phyloP scores from a whole-genome alignment of 345 rosid genomes.

The Camelina sativa region DNA sequence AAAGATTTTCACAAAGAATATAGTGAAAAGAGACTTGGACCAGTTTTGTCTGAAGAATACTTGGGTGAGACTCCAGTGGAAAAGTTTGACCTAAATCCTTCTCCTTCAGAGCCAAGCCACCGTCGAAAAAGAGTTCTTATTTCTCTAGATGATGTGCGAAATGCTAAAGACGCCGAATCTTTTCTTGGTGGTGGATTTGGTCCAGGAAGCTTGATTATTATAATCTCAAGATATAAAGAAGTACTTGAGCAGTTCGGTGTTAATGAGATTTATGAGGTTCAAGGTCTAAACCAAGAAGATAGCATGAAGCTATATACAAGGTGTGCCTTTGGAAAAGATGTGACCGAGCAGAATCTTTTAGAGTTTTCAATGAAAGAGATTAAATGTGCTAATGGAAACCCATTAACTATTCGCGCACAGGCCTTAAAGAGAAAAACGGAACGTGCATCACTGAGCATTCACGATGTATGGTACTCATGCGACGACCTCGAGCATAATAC shows the following conservation, averaged over 20 bases:
- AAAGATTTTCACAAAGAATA: not conserved
- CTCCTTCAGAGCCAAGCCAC: not conserved
- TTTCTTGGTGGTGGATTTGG: not conserved
- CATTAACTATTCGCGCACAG: not conserved
- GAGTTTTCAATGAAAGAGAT: not conserved
- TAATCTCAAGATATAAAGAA: not conserved
- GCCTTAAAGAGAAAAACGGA: not conserved
- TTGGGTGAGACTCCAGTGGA: not conserved
- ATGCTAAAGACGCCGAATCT: not conserved
- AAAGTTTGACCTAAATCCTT: not conserved
- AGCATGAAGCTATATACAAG: not conserved
- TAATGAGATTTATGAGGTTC: not conserved
- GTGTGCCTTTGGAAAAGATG: slow-evolving; percentile 1
- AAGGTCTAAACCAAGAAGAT: slow-evolving; percentile 2
- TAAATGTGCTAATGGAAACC: not conserved
- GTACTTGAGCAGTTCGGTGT: not conserved
- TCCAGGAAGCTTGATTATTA: slow-evolving; percentile 3
- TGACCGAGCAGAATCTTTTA: not conserved
- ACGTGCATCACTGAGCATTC: not conserved
- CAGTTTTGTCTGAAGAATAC: not conserved
- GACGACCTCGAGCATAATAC: too few species aligned
- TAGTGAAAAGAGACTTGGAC: not conserved
- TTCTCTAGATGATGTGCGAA: not conserved
- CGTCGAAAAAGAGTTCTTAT: slow-evolving; percentile 1
- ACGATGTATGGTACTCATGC: not conserved